phyloP scores from a whole-genome alignment of 805 yeast species.

The Starmerella scarabaei region DNA sequence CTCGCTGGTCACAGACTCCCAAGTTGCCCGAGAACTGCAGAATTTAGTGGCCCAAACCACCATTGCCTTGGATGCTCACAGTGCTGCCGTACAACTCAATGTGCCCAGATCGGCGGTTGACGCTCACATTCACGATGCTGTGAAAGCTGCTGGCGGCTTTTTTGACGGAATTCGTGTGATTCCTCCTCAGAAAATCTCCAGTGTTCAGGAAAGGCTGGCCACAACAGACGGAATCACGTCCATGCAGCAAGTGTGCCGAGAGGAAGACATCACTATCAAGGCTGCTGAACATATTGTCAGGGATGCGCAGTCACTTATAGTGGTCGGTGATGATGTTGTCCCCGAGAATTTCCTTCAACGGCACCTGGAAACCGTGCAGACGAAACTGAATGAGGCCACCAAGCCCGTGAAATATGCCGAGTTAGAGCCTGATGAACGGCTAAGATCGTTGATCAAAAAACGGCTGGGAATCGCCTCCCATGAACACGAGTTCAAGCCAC shows the following conservation, averaged over 20 bases:
- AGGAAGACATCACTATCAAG: slow-evolving; percentile 9
- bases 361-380: slow-evolving; percentile 3
- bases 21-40: slow-evolving; percentile 2
- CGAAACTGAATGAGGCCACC: slow-evolving; percentile 6
- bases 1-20: slow-evolving; percentile 4
- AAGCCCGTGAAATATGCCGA: slow-evolving; percentile 4
- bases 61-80: slow-evolving; percentile 2
- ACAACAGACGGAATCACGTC: not conserved
- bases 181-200: not conserved
- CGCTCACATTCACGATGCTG: slow-evolving; percentile 27
- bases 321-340: slow-evolving; percentile 11
- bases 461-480: slow-evolving; percentile 5
- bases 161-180: slow-evolving; percentile 6
- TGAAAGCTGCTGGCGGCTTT: slow-evolving; percentile 26
- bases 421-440: slow-evolving; percentile 7
- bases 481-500: slow-evolving; percentile 3
- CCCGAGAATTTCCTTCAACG: slow-evolving; percentile 5
- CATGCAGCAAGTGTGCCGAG: slow-evolving; percentile 6
- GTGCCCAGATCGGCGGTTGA: slow-evolving; percentile 16
- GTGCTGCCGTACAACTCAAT: slow-evolving; percentile 3
- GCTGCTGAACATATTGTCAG: slow-evolving; percentile 10
- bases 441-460: slow-evolving; percentile 7
- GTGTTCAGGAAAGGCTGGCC: not conserved
- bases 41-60: slow-evolving; percentile 1
- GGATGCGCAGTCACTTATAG: slow-evolving; percentile 1